Evolutionary conservation across 768 basidiomycete genomes (phyloP), one percentile per base, ranked within the genome.

Genomic region (Fomitopsis pulvina): DNA sequence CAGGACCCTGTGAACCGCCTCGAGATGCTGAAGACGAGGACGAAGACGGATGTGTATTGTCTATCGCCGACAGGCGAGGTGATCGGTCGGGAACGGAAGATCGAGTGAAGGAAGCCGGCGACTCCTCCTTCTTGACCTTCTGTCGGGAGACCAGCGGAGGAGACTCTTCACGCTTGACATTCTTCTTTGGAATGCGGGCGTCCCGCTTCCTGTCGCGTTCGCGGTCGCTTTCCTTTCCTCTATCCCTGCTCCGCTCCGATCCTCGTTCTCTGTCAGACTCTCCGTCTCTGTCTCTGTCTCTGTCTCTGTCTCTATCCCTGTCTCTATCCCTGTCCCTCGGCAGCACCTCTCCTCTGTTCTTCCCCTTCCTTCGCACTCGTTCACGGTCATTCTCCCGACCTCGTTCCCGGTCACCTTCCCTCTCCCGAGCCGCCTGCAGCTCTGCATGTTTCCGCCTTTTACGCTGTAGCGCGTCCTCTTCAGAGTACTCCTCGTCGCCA

Each of bases 51-150:
- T 49, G 52, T 3, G 50, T 52, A 25, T 34, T 47, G 22, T 53
- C 54, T 50, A 41, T 45, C 45, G 45, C 51, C 46, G n/a, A 46
- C 22, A 12, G 50, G 30, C 4, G 55, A 42, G 18, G 52, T 16
- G 42, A 50, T 32, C 37, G 56, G 41, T 16, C 56, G 42, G 48
- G 59, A 7, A 55, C 40, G 5, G 60, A 57, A 3, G 64, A 63
- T n/a, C 47, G 53, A n/a, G 55, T 60, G 11, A 47, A 20, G 1
- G 59, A 42, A 30, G 57, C 48, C 8, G 57, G 49, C 2, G 57
- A 67, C 1, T 64, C 51, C 18, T 73, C 71, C 48, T 72, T 71
- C 57, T 67, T 72, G 24, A 64, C 57, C 52, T 69, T 77, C 41
- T 56, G 45, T 52, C 59, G 58, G 18, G 52, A 53, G 8, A 62